Base-by-base conservation (phyloP, 768 basidiomycete genomes). In the Trametes cinnabarina region DNA sequence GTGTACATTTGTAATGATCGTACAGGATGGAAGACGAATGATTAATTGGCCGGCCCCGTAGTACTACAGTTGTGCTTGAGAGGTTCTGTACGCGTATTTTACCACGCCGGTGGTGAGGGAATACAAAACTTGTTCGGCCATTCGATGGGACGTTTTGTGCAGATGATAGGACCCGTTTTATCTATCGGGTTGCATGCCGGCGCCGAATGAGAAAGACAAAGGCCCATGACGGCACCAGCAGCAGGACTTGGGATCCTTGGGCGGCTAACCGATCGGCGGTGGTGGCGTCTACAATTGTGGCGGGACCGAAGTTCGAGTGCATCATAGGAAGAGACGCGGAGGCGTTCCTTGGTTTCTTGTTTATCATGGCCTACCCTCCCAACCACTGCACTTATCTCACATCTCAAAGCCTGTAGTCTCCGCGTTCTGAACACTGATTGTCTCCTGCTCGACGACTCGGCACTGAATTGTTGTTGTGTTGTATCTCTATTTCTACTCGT, bases 221-320 rank as follows among this genome's bases (percentile, higher is more conserved):
- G 3, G 20, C n/a, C n/a, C n/a, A n/a, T n/a, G 37, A 12, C 37
- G n/a, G 37, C 37, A n/a, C n/a, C 37, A 12, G 37, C 12, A 3
- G 17, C 25, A 20, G 25, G 15, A 19, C 7, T 8, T 19, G 30
- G 7, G 39, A 19, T 3, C 9, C 15, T n/a, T 30, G 52, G 52
- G 52, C 43, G 47, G 6, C 47, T 30, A 23, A 2, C 4, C 6
- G 12, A 12, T 12, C 7, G 30, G 34, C 3, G 32, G 6, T 3
- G 25, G 55, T 49, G 55, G 55, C 55, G 48, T 32, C 30, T 32
- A n/a, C 47, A 41, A 47, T 43, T 48, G 55, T 50, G 47, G 47
- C 47, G 54, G 52, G 22, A 35, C 19, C 37, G 28, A 47, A 4
- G n/a, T n/a, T n/a, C n/a, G 30, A 32, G 30, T 32, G n/a, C n/a